These are phyloP conservation scores for Crassisporium funariophilum DNA, from an alignment of 768 basidiomycete genomes.

Conservation along the genomic window DNA sequence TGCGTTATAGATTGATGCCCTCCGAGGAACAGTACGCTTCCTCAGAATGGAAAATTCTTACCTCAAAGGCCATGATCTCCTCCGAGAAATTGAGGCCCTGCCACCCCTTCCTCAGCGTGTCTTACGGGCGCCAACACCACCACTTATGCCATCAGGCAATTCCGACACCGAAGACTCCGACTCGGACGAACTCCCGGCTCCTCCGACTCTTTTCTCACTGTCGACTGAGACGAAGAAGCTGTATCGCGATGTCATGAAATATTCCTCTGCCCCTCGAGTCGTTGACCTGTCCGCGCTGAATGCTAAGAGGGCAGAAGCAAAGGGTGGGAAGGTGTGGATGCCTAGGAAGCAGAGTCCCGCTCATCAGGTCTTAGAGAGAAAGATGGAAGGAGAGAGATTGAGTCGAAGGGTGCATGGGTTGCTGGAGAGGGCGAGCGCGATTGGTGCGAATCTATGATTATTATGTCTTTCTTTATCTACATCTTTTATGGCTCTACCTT, in stretches of 20 bases:
- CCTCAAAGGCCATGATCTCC: conserved; percentile 89
- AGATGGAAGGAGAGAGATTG: conserved; percentile 73
- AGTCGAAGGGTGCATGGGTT: conserved; percentile 70
- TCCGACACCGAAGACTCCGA: conserved; percentile 74
- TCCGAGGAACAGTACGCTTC: conserved; percentile 91
- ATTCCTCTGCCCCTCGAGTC: conserved; percentile 80
- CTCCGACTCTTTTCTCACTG: conserved; percentile 63
- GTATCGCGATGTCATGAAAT: conserved; percentile 86
- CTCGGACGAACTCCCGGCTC: conserved; percentile 40
- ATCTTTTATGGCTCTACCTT: not conserved
- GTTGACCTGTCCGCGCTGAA: conserved; percentile 78
- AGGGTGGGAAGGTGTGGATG: conserved; percentile 67
- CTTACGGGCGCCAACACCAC: conserved; percentile 59
- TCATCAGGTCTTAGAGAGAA: conserved; percentile 77
- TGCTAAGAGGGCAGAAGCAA: conserved; percentile 50
- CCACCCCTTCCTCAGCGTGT: conserved; percentile 60
- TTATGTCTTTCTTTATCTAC: not conserved
- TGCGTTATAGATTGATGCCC: conserved; percentile 72
- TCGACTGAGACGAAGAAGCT: conserved; percentile 83
- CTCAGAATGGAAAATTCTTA: conserved; percentile 93
- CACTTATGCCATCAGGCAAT: conserved; percentile 61
- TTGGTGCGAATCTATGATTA: conserved; percentile 30
- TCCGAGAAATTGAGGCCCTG: conserved; percentile 77
- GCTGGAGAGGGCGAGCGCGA: conserved; percentile 61
- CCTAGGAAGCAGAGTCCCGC: conserved; percentile 81